Base-by-base conservation (phyloP, 1,284 basidiomycete species). In the Cryptococcus sp. region DNA sequence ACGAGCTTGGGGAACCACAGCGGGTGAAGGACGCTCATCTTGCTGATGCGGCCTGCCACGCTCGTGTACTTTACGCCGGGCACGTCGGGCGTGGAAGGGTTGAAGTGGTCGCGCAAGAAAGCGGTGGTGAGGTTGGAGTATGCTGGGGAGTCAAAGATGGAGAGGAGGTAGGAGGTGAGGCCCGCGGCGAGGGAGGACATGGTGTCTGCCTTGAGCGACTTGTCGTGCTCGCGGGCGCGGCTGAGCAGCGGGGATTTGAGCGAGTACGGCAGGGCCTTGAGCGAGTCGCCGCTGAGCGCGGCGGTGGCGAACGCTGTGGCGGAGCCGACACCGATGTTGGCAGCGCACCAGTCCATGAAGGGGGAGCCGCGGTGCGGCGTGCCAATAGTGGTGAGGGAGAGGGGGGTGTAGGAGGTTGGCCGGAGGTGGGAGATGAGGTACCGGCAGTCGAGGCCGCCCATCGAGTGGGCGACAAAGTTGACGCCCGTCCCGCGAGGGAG, bases 281-380 rank as follows among this genome's bases (percentile, higher is more conserved):
- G 35, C 24, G 44, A 46, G 42, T 67, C 58, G 43, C 61, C 64
- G 9, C 57, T 56, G 24, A 62, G 48, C 9, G 65, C 59, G 12
- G 69, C 66, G 40, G 66, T 62, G 37, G 65, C 65, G 11, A 61
- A 60, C 13, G 67, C 57, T 50, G 68, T 60, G 24, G 74, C 66
- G 74, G 79, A 73, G 80, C 92, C 93, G 23, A 95, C 83, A 3
- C 93, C 92, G 61, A 95, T 87, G 67, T 92, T 88, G 52, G 88
- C 87, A 82, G 83, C 82, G 79, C 95, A 98, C 95, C 95, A 98
- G 77, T 98, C 93, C 96, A 98, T 98, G 76, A 98, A 98, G 0
- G 95, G 93, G 66, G 89, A 93, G 24, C 95, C 95, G 24, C 89
- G 84, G 76, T 99, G 96, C 16, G 96, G 96, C 0, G 96, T 98